These are phyloP conservation scores for Dentipellis sp. DNA, from an alignment of 768 basidiomycete species.

Conservation along the genomic window DNA sequence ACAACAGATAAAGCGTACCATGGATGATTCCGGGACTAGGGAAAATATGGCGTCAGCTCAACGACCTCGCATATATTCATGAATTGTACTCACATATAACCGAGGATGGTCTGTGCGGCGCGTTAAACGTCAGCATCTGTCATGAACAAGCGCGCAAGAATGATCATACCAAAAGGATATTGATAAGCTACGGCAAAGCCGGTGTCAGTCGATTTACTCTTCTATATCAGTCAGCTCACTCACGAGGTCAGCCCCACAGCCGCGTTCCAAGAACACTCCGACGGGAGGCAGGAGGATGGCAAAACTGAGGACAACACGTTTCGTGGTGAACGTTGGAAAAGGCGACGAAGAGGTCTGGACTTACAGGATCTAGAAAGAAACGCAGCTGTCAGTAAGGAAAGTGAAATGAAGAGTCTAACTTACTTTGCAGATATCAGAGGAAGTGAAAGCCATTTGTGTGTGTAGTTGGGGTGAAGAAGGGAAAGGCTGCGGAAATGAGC, in stretches of 20 bases:
- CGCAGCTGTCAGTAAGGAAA: background rate
- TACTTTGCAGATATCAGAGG: conserved; percentile 76
- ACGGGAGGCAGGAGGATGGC: conserved; percentile 76
- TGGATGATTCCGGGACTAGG: conserved; percentile 72
- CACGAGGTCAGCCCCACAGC: conserved; percentile 70
- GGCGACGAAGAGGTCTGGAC: background rate
- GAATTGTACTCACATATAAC: conserved; percentile 53
- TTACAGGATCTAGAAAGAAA: conserved; percentile 35
- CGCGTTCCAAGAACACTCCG: conserved; percentile 84
- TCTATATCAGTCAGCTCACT: conserved; percentile 18
- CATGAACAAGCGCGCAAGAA: background rate
- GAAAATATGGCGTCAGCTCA: conserved; percentile 7
- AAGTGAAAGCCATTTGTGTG: conserved; percentile 54
- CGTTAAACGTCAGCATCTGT: background rate
- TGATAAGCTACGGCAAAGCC: conserved; percentile 37
- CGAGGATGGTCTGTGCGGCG: conserved; percentile 45
- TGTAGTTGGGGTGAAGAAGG: conserved; percentile 5
- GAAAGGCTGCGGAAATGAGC: conserved; percentile 1
- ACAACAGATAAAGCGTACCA: conserved; percentile 24
- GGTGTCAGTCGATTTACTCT: background rate
- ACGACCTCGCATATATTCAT: background rate
- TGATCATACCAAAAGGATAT: conserved; percentile 50
- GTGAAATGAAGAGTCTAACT: conserved; percentile 11
- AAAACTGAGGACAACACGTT: conserved; percentile 26
- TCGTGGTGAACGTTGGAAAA: background rate